phyloP scores from a whole-genome alignment of 768 basidiomycete genomes.

The Tulasnella sp. region DNA sequence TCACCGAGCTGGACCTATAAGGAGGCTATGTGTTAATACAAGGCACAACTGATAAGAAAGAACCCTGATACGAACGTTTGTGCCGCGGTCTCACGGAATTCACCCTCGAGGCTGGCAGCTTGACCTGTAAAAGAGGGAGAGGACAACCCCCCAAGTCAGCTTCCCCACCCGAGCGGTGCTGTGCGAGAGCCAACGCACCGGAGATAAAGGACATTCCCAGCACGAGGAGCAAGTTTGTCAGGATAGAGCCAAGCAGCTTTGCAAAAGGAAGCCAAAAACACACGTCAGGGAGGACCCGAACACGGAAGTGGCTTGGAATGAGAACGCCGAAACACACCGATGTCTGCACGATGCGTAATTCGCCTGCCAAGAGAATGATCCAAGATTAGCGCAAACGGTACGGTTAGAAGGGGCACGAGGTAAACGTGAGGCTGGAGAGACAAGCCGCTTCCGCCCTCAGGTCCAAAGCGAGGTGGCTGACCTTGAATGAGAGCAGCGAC shows the following conservation, averaged over 20 bases:
- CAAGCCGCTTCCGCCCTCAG: not conserved
- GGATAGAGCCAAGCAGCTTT: constrained; percentile 83
- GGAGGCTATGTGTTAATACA: constrained; percentile 14
- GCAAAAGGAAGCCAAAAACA: not conserved
- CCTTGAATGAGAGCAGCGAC: constrained; percentile 78
- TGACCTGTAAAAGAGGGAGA: constrained; percentile 49
- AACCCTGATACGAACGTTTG: constrained; percentile 60
- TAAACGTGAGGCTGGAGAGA: not conserved
- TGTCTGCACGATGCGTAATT: constrained; percentile 87
- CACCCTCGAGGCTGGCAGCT: constrained; percentile 56
- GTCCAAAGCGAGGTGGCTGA: constrained; percentile 33
- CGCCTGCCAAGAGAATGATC: constrained; percentile 42
- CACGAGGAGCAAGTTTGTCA: constrained; percentile 86
- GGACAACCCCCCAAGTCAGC: not conserved
- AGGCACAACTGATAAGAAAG: constrained; percentile 1
- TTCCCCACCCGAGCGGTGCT: not conserved
- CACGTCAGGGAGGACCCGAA: not conserved
- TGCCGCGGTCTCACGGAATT: constrained; percentile 78
- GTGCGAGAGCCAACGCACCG: constrained; percentile 40
- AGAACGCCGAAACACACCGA: constrained; percentile 49
- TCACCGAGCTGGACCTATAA: constrained; percentile 40
- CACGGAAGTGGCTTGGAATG: not conserved
- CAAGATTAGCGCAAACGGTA: not conserved
- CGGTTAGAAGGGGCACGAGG: not conserved
- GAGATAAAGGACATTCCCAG: constrained; percentile 89